These are phyloP conservation scores for Bryoerythrophyllum caledonicum DNA, from an alignment of 225 moss, liverwort and hornwort species.

Conservation along the genomic window DNA sequence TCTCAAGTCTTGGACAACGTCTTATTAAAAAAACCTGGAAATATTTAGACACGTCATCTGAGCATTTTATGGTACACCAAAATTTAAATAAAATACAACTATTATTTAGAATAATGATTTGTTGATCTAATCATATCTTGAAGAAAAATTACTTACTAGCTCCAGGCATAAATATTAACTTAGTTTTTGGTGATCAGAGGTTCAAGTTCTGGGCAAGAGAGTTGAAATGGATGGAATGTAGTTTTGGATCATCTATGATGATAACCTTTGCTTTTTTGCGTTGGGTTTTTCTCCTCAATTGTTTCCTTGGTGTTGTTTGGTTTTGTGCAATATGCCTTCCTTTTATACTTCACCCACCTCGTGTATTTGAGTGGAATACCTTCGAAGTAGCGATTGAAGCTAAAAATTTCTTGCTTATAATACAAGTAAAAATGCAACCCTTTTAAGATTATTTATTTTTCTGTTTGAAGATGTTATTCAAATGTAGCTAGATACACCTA, in stretches of 20 bases:
- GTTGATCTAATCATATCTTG: no score
- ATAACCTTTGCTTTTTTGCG: slow-evolving; percentile 79
- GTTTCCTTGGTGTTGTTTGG: slow-evolving; percentile 61
- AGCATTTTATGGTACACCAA: slow-evolving; percentile 15
- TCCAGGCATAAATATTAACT: not conserved
- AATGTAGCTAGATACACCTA: no score
- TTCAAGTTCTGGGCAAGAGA: slow-evolving; percentile 60
- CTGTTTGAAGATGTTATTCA: no score
- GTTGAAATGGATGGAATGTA: slow-evolving; percentile 69
- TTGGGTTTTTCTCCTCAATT: slow-evolving; percentile 82
- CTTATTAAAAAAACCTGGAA: slow-evolving; percentile 26
- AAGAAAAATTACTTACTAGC: not conserved
- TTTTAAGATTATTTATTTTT: no score
- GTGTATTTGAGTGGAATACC: slow-evolving; percentile 51
- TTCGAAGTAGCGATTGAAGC: slow-evolving; percentile 38
- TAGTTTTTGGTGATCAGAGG: not conserved
- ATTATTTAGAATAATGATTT: no score
- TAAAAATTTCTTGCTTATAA: slow-evolving; percentile 42
- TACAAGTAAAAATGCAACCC: slow-evolving; percentile 23
- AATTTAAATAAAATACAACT: not conserved
- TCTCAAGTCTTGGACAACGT: not conserved
- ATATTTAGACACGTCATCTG: slow-evolving; percentile 2
- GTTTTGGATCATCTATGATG: slow-evolving; percentile 94
- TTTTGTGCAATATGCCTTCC: slow-evolving; percentile 61
- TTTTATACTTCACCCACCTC: slow-evolving; percentile 66